A percentile compares a stretch with the other conserved stretches of the same genome.
phyloP scores from a whole-genome alignment of 2,329 filamentous ascomycete species.

The Xylariaceae sp. region DNA sequence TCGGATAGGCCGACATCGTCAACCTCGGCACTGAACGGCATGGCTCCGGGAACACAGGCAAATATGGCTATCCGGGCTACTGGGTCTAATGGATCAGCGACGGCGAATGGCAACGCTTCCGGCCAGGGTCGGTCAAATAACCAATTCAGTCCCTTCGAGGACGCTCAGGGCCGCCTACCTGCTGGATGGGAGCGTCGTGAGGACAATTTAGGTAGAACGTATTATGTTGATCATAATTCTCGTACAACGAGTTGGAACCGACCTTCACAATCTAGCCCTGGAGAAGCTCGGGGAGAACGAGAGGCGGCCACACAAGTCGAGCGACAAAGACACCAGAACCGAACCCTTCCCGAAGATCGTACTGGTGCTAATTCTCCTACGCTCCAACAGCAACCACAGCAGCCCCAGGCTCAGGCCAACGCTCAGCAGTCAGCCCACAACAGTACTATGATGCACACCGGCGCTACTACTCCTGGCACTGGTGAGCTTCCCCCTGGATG shows the following conservation, averaged over 20 bases:
- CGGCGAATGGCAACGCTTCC: slow-evolving; percentile 35
- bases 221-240: slow-evolving; percentile 98
- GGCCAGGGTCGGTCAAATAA: slow-evolving; percentile 40
- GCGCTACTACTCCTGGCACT: slow-evolving; percentile 86
- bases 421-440: slow-evolving; percentile 38
- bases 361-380: slow-evolving; percentile 91
- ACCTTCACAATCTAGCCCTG: slow-evolving; percentile 72
- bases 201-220: slow-evolving; percentile 89
- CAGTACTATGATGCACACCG: slow-evolving; percentile 88
- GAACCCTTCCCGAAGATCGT: slow-evolving; percentile 90
- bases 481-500: slow-evolving; percentile 92
- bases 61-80: slow-evolving; percentile 43
- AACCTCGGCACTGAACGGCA: slow-evolving; percentile 45
- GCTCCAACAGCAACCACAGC: slow-evolving; percentile 53
- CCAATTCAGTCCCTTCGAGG: slow-evolving; percentile 87
- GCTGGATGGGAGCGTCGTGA: slow-evolving; percentile 94
- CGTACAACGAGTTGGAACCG: slow-evolving; percentile 94
- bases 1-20: slow-evolving; percentile 49
- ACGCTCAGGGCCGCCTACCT: slow-evolving; percentile 86
- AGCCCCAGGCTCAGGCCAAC: slow-evolving; percentile 35
- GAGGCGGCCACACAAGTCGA: slow-evolving; percentile 92
- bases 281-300: slow-evolving; percentile 70
- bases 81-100: slow-evolving; percentile 38
- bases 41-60: slow-evolving; percentile 37
- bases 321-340: slow-evolving; percentile 87